Conservation (phyloP, 768 basidiomycete genomes). For the Amanita pseudoporphyria region DNA sequence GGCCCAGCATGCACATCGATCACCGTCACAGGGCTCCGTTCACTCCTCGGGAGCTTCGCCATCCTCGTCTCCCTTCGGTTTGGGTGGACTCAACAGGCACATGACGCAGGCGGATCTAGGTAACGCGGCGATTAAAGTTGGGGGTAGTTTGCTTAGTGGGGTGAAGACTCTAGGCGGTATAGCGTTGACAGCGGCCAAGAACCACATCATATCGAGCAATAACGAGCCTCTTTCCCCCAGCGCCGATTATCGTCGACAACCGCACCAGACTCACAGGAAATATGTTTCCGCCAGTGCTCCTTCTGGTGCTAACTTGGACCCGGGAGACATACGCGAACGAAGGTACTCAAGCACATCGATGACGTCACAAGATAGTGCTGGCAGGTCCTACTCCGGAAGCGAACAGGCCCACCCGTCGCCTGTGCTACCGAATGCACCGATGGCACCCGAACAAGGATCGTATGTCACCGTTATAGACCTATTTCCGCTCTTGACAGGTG, state of each 20-base stretch:
- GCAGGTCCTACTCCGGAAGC: conserved; percentile 4
- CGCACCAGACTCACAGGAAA: background rate
- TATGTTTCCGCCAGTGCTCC: conserved; percentile 12
- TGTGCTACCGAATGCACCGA: conserved; percentile 16
- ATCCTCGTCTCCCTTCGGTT: conserved; percentile 4
- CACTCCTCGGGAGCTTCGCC: conserved; percentile 5
- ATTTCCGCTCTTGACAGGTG: conserved; percentile 14
- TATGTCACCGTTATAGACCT: conserved; percentile 54
- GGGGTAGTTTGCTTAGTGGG: conserved; percentile 52
- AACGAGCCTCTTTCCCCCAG: background rate
- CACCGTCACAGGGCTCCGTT: conserved; percentile 1
- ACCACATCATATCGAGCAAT: conserved; percentile 16
- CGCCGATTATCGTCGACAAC: background rate
- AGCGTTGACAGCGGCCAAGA: conserved; percentile 43
- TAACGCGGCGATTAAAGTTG: conserved; percentile 45
- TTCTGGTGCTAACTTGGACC: conserved; percentile 9
- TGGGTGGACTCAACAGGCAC: conserved; percentile 5
- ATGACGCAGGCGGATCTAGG: conserved; percentile 22
- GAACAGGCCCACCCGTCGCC: conserved; percentile 10
- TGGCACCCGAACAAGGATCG: conserved; percentile 21
- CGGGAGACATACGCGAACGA: background rate
- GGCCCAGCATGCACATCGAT: conserved; percentile 2
- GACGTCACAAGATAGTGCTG: conserved; percentile 3
- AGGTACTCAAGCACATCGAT: conserved; percentile 14
- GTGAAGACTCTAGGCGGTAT: conserved; percentile 56